Conservation (phyloP, 78 protist species). For the Anaeramoeba ignava region DNA sequence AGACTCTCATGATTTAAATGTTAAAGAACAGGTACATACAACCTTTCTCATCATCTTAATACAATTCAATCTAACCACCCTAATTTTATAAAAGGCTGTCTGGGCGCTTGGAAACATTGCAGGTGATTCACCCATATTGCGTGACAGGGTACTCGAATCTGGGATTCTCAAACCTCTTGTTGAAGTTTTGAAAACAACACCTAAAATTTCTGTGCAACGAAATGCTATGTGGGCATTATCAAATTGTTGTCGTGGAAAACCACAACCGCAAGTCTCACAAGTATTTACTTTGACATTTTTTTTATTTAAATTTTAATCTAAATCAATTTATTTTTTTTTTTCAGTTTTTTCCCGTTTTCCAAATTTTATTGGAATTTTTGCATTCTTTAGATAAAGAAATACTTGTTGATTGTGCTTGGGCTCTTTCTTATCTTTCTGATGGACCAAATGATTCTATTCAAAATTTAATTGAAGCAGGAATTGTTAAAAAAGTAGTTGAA, state of each 20-base stretch:
- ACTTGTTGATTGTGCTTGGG: slow-evolving; percentile 92
- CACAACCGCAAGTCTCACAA: not conserved
- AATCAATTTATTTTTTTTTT: too few relatives aligned
- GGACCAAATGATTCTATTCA: slow-evolving; percentile 72
- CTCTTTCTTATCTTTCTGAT: slow-evolving; percentile 82
- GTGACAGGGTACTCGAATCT: slow-evolving; percentile 8
- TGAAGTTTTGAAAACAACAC: not conserved
- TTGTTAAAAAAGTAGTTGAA: slow-evolving; percentile 60
- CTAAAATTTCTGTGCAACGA: too few relatives aligned
- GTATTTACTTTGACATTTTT: not conserved
- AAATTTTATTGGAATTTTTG: not conserved
- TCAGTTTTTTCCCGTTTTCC: too few relatives aligned
- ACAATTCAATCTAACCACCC: too few relatives aligned
- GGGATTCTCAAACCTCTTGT: not conserved
- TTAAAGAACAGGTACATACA: slow-evolving; percentile 8
- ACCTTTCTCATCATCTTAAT: not conserved
- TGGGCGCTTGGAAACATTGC: slow-evolving; percentile 30
- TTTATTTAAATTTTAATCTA: too few relatives aligned
- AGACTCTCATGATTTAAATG: not conserved
- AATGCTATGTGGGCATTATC: not conserved
- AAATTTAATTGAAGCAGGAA: slow-evolving; percentile 59
- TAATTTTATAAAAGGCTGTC: not conserved
- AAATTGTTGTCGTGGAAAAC: not conserved
- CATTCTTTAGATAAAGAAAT: slow-evolving; percentile 66
- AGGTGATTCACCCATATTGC: slow-evolving; percentile 9